Conservation (phyloP, 306 rosid genomes). For the Casuarina glauca region DNA sequence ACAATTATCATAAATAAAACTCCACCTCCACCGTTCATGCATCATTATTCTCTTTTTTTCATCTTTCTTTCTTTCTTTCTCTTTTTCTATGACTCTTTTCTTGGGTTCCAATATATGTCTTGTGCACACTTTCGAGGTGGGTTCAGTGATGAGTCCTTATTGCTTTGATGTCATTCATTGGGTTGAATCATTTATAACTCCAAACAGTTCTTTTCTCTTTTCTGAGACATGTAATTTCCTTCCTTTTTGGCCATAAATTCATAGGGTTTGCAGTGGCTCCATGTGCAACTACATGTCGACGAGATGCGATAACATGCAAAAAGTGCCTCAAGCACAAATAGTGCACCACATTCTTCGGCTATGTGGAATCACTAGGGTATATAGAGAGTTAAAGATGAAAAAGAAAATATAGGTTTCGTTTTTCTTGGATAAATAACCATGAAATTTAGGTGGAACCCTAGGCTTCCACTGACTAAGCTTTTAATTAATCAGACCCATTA, state of each 20-base stretch:
- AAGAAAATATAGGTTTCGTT: not conserved
- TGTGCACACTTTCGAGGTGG: constrained; percentile 22
- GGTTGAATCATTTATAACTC: not conserved
- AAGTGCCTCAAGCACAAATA: not conserved
- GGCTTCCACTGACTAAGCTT: not conserved
- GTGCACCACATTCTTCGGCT: not conserved
- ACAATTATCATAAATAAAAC: constrained; percentile 43
- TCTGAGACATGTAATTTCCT: not conserved
- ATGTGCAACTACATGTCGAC: not conserved
- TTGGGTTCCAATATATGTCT: not conserved
- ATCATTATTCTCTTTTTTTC: not conserved
- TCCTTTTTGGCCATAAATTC: not conserved
- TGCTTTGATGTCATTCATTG: constrained; percentile 6
- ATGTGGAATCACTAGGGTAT: not conserved
- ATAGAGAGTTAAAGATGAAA: not conserved
- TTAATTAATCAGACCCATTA: not conserved
- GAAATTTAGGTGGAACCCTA: not conserved
- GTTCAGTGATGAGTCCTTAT: constrained; percentile 13
- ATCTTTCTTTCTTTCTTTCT: not conserved
- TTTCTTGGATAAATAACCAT: not conserved
- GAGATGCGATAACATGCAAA: not conserved
- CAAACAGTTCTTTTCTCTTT: not conserved
- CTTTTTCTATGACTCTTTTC: not conserved
- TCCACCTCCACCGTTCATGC: constrained; percentile 1
- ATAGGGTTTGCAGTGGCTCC: not conserved